phyloP scores from a whole-genome alignment of 1,284 basidiomycete species.

The Fomitopsis pinicola region DNA sequence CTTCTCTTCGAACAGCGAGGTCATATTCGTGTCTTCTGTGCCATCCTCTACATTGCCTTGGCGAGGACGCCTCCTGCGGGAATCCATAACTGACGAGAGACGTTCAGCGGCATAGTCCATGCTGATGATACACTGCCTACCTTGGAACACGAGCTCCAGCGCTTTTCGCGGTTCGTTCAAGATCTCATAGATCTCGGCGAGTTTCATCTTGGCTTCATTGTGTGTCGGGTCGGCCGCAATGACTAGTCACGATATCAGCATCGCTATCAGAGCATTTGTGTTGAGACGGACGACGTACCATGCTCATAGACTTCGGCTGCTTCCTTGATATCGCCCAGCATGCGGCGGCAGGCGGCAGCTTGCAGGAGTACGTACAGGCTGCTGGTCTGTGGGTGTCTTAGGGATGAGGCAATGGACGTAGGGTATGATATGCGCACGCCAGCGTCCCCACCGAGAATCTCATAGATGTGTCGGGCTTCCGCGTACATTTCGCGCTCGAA shows the following conservation, averaged over 20 bases:
- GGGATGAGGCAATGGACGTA: not conserved
- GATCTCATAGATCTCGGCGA: constrained; percentile 88
- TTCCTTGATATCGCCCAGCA: constrained; percentile 66
- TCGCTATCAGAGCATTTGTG: not conserved
- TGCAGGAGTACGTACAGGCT: constrained; percentile 64
- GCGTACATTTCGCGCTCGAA: constrained; percentile 71
- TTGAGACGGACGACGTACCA: constrained; percentile 41
- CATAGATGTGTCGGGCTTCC: constrained; percentile 77
- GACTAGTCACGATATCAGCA: constrained; percentile 41
- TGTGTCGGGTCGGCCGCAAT: constrained; percentile 69
- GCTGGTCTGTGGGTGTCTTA: constrained; percentile 45
- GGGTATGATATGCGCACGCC: constrained; percentile 41
- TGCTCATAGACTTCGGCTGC: constrained; percentile 83
- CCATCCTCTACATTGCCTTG: constrained; percentile 21
- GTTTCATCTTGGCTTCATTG: constrained; percentile 80
- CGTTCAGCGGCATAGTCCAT: not conserved
- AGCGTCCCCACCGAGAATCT: constrained; percentile 68
- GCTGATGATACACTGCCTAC: constrained; percentile 32
- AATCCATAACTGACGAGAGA: constrained; percentile 53
- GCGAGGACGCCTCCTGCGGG: constrained; percentile 46
- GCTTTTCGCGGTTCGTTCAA: constrained; percentile 79
- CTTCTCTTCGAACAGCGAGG: constrained; percentile 59
- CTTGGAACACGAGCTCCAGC: constrained; percentile 82
- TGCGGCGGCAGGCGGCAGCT: constrained; percentile 72
- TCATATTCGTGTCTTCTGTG: constrained; percentile 16